phyloP scores from a whole-genome alignment of 2,329 filamentous ascomycete species.

The Pestalotiopsis sp. region DNA sequence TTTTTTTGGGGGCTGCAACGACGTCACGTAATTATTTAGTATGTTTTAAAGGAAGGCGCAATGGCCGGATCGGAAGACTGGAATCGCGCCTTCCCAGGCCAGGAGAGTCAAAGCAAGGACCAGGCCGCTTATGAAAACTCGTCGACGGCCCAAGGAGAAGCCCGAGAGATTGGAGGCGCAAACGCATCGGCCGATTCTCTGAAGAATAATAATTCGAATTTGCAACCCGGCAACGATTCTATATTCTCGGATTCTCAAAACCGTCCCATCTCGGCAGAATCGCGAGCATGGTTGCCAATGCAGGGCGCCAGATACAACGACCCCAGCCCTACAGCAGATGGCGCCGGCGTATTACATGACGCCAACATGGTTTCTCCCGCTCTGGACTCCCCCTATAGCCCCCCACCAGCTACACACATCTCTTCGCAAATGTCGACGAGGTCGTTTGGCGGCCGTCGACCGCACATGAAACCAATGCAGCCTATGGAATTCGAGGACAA shows the following conservation, averaged over 20 bases:
- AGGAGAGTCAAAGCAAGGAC: background rate
- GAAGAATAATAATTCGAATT: background rate
- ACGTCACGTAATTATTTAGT: background rate
- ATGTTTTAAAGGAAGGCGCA: background rate
- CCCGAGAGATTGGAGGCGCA: background rate
- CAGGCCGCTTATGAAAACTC: background rate
- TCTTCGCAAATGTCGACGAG: constrained; percentile 5
- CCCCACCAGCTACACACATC: constrained; percentile 3
- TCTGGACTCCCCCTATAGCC: constrained; percentile 2
- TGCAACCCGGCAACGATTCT: background rate
- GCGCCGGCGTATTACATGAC: constrained; percentile 10
- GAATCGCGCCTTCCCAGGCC: background rate
- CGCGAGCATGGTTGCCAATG: constrained; percentile 17
- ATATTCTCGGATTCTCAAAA: background rate
- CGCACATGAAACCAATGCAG: constrained; percentile 9
- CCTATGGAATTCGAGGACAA: constrained; percentile 24
- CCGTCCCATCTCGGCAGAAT: constrained; percentile 16
- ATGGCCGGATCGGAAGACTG: background rate
- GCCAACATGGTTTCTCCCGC: constrained; percentile 13
- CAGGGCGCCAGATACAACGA: constrained; percentile 1
- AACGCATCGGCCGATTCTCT: constrained; percentile 9
- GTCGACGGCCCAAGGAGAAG: background rate
- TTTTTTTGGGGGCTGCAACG: background rate
- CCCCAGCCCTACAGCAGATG: constrained; percentile 1
- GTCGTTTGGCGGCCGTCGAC: constrained; percentile 14